Evolutionary conservation across 306 rosid genomes (phyloP).

Genomic region (Vigna radiata): DNA sequence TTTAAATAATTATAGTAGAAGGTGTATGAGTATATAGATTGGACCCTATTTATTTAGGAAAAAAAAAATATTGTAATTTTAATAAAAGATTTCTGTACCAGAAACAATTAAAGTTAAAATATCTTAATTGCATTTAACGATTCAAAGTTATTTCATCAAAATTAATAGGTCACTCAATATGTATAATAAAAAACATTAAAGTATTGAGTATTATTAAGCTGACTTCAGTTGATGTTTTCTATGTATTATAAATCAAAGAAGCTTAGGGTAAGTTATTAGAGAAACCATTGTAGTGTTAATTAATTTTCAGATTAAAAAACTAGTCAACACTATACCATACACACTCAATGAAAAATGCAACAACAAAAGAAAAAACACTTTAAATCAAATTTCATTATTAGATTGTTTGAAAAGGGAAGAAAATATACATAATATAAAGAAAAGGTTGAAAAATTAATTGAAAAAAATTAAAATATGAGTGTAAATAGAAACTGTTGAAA

Average conservation of each 20-base stretch:
- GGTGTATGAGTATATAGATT: too few species aligned
- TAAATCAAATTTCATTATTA: neutral
- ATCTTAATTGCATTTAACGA: neutral
- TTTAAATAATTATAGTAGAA: too few species aligned
- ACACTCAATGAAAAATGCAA: too few species aligned
- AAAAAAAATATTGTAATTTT: neutral
- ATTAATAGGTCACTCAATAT: neutral
- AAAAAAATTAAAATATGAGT: too few species aligned
- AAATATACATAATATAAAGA: neutral
- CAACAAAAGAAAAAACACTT: neutral
- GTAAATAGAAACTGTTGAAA: neutral
- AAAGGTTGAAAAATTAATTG: neutral
- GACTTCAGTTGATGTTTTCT: neutral
- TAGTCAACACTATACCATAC: neutral
- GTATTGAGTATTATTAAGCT: too few species aligned
- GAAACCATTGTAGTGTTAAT: neutral
- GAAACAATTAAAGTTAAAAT: neutral
- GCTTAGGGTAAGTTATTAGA: neutral
- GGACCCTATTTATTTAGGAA: too few species aligned
- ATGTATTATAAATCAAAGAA: neutral
- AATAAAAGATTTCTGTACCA: neutral
- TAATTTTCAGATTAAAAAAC: neutral
- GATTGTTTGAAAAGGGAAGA: neutral
- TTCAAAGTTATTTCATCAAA: neutral
- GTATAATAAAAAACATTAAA: too few species aligned